phyloP scores from a whole-genome alignment of 345 rosid genomes.

The Syzygium aqueum region DNA sequence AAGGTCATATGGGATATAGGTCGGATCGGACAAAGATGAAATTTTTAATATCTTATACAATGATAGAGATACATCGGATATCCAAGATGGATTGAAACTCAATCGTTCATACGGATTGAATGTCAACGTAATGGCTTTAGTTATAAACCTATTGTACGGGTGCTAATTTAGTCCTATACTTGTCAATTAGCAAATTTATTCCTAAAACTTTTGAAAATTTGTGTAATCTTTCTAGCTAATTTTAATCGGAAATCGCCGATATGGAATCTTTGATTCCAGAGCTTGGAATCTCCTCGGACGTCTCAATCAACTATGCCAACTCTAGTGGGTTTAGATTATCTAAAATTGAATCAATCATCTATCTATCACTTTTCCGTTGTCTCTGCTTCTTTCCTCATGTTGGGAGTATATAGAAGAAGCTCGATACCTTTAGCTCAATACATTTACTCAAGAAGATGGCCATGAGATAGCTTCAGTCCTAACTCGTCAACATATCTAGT shows the following conservation, averaged over 20 bases:
- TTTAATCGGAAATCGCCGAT: accelerated
- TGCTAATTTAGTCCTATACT: background rate
- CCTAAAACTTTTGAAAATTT: background rate
- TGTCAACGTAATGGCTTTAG: background rate
- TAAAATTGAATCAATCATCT: background rate
- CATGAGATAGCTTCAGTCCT: background rate
- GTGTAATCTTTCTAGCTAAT: background rate
- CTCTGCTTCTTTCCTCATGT: background rate
- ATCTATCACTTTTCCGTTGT: background rate
- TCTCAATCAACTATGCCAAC: background rate
- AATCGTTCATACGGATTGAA: background rate
- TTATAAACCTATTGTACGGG: background rate
- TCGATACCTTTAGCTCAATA: background rate
- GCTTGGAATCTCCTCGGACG: background rate
- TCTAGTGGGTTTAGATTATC: background rate
- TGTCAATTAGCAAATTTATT: background rate
- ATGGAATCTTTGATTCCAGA: background rate
- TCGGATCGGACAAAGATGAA: background rate
- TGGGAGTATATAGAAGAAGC: background rate
- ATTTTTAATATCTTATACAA: background rate
- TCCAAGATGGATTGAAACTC: background rate
- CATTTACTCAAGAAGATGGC: background rate
- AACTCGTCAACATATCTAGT: background rate
- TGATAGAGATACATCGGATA: background rate
- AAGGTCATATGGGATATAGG: background rate